These are phyloP conservation scores for Myxozyma vanderwaltii DNA, from an alignment of 805 yeast genomes.

Conservation along the genomic window DNA sequence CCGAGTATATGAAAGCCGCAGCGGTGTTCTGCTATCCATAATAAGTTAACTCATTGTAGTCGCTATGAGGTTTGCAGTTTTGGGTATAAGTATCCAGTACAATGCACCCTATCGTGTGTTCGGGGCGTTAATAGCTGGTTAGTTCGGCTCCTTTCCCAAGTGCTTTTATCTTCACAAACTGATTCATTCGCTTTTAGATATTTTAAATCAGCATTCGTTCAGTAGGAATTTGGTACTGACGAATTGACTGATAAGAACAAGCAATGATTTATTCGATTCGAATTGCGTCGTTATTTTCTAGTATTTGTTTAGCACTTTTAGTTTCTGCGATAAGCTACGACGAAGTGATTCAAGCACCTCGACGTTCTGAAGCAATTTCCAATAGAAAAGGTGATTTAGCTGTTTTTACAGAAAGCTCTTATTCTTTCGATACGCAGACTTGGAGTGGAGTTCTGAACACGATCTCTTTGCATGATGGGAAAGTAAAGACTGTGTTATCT, in stretches of 20 bases:
- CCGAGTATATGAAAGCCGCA: too few relatives aligned
- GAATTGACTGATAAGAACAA: neutral
- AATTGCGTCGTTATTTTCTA: neutral
- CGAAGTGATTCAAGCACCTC: conserved; percentile 28
- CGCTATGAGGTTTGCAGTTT: too few relatives aligned
- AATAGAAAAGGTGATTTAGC: conserved; percentile 23
- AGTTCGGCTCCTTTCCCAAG: too few relatives aligned
- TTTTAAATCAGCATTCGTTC: too few relatives aligned
- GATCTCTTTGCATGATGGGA: conserved; percentile 9
- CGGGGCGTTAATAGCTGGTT: too few relatives aligned
- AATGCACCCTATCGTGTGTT: too few relatives aligned
- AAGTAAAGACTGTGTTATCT: conserved; percentile 5
- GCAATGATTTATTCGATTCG: neutral
- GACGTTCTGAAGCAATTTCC: conserved; percentile 30
- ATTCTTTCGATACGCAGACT: conserved; percentile 20
- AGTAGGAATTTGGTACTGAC: too few relatives aligned
- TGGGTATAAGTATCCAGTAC: too few relatives aligned
- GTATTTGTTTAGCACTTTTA: neutral
- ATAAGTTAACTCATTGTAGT: too few relatives aligned
- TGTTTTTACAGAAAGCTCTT: conserved; percentile 23
- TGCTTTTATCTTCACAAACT: too few relatives aligned
- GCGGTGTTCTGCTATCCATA: too few relatives aligned
- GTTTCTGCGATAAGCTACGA: conserved; percentile 27
- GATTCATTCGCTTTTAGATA: too few relatives aligned
- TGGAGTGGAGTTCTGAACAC: conserved; percentile 16